A percentile compares a stretch with the other conserved stretches of the same genome.
Evolutionary conservation across 495 filamentous ascomycete species (phyloP).

Genomic region (Physcia stellaris): DNA sequence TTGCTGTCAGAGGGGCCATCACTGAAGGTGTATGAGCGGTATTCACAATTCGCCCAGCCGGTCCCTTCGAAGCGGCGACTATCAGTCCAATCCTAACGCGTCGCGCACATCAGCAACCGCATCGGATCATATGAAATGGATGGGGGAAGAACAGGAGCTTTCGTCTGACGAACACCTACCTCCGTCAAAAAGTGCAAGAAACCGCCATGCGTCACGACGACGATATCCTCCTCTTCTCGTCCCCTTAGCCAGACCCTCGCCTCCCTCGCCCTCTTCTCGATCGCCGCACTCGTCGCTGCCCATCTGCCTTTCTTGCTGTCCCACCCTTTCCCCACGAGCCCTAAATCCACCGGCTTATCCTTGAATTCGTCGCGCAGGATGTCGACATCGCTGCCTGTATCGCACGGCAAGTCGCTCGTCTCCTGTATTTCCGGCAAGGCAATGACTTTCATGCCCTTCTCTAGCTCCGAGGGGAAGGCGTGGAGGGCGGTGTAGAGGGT

Average conservation of each 20-base stretch:
- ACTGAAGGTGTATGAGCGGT: constrained; percentile 57
- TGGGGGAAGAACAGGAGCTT: too few relatives aligned
- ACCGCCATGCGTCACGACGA: constrained; percentile 61
- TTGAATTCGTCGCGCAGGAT: constrained; percentile 32
- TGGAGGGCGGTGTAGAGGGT: constrained; percentile 71
- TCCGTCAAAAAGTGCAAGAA: constrained; percentile 69
- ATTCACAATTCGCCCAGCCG: constrained; percentile 78
- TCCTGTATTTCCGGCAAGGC: constrained; percentile 76
- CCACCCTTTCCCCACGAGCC: constrained; percentile 49
- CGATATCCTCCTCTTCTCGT: constrained; percentile 43
- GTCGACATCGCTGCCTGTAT: constrained; percentile 49
- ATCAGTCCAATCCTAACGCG: neutral
- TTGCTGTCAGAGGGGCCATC: constrained; percentile 38
- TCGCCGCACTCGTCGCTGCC: constrained; percentile 39
- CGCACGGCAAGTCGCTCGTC: constrained; percentile 60
- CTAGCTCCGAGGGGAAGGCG: constrained; percentile 45
- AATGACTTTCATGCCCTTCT: constrained; percentile 40
- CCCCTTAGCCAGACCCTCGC: constrained; percentile 56
- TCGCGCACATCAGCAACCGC: constrained; percentile 8
- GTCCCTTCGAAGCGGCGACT: too few relatives aligned
- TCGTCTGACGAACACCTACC: too few relatives aligned
- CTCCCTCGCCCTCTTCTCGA: constrained; percentile 47
- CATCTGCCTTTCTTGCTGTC: constrained; percentile 52
- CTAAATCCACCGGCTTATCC: constrained; percentile 47
- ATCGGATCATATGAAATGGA: constrained; percentile 49